Evolutionary conservation across 108 stramenopile species (phyloP).

Genomic region (Skeletonema menzelii): DNA sequence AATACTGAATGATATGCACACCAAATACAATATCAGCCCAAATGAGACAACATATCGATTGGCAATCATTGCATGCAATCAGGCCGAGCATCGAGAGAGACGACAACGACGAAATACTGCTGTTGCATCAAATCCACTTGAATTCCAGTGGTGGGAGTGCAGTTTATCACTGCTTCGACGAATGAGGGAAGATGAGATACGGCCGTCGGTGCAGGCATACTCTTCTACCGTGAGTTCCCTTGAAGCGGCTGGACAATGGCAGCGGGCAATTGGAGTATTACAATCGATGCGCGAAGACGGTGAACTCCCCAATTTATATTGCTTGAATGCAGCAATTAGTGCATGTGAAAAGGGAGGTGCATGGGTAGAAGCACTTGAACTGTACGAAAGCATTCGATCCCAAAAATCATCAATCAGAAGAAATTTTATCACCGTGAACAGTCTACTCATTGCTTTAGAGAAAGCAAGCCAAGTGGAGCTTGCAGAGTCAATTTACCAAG

Average conservation of each 20-base stretch:
- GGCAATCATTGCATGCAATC: constrained; percentile 79
- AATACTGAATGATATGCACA: constrained; percentile 58
- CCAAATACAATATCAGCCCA: constrained; percentile 45
- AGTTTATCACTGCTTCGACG: constrained; percentile 63
- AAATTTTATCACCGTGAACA: constrained; percentile 68
- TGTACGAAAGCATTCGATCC: constrained; percentile 61
- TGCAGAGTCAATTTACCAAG: constrained; percentile 59
- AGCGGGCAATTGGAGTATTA: constrained; percentile 71
- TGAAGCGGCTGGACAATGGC: constrained; percentile 82
- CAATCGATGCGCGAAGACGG: constrained; percentile 49
- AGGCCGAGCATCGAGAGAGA: constrained; percentile 59
- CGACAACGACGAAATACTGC: not conserved
- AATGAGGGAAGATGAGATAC: constrained; percentile 68
- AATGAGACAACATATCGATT: constrained; percentile 54
- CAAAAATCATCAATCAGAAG: constrained; percentile 40
- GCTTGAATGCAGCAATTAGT: constrained; percentile 74
- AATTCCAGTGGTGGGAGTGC: constrained; percentile 75
- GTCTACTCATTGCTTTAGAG: constrained; percentile 67
- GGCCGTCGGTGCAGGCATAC: constrained; percentile 60
- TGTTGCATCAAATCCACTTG: constrained; percentile 1
- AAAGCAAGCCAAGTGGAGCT: constrained; percentile 69
- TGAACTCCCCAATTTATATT: constrained; percentile 56
- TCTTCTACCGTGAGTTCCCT: constrained; percentile 72
- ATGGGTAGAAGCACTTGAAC: constrained; percentile 76
- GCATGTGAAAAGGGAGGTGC: constrained; percentile 82